Conservation (phyloP, 169 alveolate species). For the Cystoisospora suis region DNA sequence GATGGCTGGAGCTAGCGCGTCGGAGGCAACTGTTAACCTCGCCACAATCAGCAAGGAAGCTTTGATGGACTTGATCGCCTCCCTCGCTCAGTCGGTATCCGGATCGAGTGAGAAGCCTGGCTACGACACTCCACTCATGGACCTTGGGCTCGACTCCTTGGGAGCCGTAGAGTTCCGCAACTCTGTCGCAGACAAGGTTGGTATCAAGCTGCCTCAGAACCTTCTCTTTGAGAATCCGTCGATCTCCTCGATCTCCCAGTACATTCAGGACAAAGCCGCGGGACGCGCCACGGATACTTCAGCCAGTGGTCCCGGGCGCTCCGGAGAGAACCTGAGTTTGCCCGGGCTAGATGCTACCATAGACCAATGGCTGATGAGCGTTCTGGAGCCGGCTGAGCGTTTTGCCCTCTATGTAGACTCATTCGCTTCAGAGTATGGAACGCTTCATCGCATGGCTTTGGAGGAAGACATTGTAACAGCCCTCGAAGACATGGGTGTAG, state of each 20-base stretch:
- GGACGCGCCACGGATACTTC: conserved; percentile 32
- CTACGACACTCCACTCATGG: conserved; percentile 71
- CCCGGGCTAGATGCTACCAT: conserved; percentile 50
- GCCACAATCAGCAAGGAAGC: conserved; percentile 41
- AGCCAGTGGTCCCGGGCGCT: conserved; percentile 26
- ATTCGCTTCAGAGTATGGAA: conserved; percentile 62
- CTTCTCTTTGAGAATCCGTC: conserved; percentile 76
- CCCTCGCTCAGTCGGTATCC: conserved; percentile 61
- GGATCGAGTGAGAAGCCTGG: conserved; percentile 63
- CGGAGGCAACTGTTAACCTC: conserved; percentile 50
- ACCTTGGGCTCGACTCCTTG: conserved; percentile 82
- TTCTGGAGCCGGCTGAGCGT: conserved; percentile 73
- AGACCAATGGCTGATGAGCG: conserved; percentile 74
- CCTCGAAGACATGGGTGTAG: conserved; percentile 70
- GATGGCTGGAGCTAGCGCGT: conserved; percentile 21
- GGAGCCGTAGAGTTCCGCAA: conserved; percentile 84
- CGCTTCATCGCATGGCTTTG: conserved; percentile 61
- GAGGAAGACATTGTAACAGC: conserved; percentile 73
- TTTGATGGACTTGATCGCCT: conserved; percentile 44
- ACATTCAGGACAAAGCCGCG: conserved; percentile 56
- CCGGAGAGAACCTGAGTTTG: neutral
- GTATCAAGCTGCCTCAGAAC: conserved; percentile 77
- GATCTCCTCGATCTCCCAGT: conserved; percentile 67
- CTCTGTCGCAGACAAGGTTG: conserved; percentile 71
- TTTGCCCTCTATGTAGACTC: conserved; percentile 70